Conservation (phyloP, 768 basidiomycete species). For the Rickenella mellea region DNA sequence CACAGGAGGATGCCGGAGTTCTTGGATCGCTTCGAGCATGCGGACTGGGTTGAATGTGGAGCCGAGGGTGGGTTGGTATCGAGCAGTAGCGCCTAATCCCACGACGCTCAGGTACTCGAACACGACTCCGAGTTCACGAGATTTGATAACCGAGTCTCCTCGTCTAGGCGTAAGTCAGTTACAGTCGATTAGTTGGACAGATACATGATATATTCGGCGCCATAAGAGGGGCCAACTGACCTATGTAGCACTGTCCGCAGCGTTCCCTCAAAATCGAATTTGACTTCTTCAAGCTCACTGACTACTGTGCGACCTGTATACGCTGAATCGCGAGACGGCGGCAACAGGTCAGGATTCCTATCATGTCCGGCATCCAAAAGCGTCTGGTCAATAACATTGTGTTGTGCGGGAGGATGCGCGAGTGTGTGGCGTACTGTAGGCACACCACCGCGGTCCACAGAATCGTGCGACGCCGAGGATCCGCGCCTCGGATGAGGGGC, state of each 20-base stretch:
- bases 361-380: too few relatives aligned
- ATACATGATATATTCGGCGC: not conserved
- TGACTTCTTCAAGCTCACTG: slow-evolving; percentile 12
- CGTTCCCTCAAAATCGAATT: slow-evolving; percentile 22
- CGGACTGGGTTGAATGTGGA: slow-evolving; percentile 47
- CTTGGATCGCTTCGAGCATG: slow-evolving; percentile 32
- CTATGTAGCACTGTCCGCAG: slow-evolving; percentile 14
- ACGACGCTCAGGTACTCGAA: slow-evolving; percentile 52
- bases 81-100: slow-evolving; percentile 46
- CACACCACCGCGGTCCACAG: slow-evolving; percentile 48
- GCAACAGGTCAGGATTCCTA: too few relatives aligned
- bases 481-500: too few relatives aligned
- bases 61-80: slow-evolving; percentile 48
- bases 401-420: not conserved
- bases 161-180: slow-evolving; percentile 31
- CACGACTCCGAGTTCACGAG: slow-evolving; percentile 48
- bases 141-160: slow-evolving; percentile 37
- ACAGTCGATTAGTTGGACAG: not conserved
- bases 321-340: too few relatives aligned
- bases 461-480: slow-evolving; percentile 32
- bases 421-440: slow-evolving; percentile 27
- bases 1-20: slow-evolving; percentile 47
- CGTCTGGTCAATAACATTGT: not conserved
- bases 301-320: not conserved
- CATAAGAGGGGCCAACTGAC: slow-evolving; percentile 9